Conservation (phyloP, 2,329 filamentous ascomycete genomes). For the Neurospora crassa region DNA sequence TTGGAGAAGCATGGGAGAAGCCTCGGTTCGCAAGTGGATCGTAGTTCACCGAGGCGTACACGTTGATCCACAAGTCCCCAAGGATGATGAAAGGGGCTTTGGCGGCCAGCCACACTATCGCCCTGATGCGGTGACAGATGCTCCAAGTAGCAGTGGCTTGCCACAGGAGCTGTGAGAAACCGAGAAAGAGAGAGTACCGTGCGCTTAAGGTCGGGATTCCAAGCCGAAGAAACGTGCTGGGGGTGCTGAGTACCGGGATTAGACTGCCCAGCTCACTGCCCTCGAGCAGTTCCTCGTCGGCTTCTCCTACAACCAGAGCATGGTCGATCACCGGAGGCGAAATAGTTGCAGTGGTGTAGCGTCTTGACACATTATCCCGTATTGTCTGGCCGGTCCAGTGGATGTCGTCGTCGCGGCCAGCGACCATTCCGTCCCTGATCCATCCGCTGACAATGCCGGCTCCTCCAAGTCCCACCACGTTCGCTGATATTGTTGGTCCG, state of each 20-base stretch:
- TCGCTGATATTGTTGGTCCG: background rate
- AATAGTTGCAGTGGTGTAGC: background rate
- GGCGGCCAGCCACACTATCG: background rate
- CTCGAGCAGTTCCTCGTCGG: background rate
- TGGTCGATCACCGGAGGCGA: background rate
- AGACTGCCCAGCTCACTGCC: background rate
- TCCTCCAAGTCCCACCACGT: background rate
- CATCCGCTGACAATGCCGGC: background rate
- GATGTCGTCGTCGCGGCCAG: background rate
- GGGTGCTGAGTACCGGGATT: background rate
- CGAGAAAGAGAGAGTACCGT: background rate
- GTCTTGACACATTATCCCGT: background rate
- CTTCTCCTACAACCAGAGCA: background rate
- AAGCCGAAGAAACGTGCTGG: background rate
- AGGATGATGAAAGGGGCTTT: background rate
- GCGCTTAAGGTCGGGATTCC: background rate
- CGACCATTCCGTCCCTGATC: background rate
- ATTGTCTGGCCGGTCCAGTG: background rate
- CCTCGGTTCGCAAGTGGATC: background rate
- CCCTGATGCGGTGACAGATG: background rate
- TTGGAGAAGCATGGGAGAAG: background rate
- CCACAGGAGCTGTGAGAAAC: background rate
- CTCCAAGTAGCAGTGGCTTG: background rate
- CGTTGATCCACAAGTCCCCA: background rate
- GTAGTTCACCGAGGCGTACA: background rate